phyloP scores from a whole-genome alignment of 768 basidiomycete species.

The Astraeus odoratus region DNA sequence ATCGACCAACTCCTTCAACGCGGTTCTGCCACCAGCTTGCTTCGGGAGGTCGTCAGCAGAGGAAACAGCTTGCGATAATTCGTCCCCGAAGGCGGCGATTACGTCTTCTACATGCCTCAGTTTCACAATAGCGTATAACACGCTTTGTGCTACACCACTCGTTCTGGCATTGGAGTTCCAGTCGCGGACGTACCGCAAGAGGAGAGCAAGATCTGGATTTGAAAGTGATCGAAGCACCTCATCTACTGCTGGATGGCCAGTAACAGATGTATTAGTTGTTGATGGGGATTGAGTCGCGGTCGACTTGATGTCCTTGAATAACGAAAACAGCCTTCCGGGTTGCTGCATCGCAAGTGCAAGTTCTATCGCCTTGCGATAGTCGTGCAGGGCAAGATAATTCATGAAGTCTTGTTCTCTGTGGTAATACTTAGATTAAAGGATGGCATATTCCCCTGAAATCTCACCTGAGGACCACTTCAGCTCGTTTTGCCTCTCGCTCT shows the following conservation, averaged over 20 bases:
- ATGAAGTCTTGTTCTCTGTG: slow-evolving; percentile 92
- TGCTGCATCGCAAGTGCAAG: slow-evolving; percentile 92
- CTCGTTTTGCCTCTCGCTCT: slow-evolving; percentile 67
- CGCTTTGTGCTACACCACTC: slow-evolving; percentile 73
- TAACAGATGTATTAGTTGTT: slow-evolving; percentile 34
- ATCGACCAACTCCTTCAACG: slow-evolving; percentile 72
- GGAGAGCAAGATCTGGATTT: slow-evolving; percentile 66
- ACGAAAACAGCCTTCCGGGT: slow-evolving; percentile 74
- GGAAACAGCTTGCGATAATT: slow-evolving; percentile 11
- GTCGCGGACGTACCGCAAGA: slow-evolving; percentile 75
- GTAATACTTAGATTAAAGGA: slow-evolving; percentile 7
- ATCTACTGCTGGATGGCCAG: slow-evolving; percentile 72
- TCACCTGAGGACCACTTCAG: slow-evolving; percentile 74
- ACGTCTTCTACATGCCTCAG: slow-evolving; percentile 71
- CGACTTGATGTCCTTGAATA: slow-evolving; percentile 64
- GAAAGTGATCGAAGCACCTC: slow-evolving; percentile 70
- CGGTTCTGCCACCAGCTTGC: slow-evolving; percentile 19
- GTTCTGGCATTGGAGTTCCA: slow-evolving; percentile 98
- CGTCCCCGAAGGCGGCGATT: slow-evolving; percentile 48
- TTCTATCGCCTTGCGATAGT: slow-evolving; percentile 87
- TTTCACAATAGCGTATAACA: slow-evolving; percentile 78
- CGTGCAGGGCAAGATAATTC: slow-evolving; percentile 81
- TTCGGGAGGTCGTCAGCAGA: slow-evolving; percentile 25
- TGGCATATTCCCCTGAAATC: slow-evolving; percentile 21
- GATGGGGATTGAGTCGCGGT: slow-evolving; percentile 14